Base-by-base conservation (phyloP, 495 filamentous ascomycete genomes). In the Halenospora varia region DNA sequence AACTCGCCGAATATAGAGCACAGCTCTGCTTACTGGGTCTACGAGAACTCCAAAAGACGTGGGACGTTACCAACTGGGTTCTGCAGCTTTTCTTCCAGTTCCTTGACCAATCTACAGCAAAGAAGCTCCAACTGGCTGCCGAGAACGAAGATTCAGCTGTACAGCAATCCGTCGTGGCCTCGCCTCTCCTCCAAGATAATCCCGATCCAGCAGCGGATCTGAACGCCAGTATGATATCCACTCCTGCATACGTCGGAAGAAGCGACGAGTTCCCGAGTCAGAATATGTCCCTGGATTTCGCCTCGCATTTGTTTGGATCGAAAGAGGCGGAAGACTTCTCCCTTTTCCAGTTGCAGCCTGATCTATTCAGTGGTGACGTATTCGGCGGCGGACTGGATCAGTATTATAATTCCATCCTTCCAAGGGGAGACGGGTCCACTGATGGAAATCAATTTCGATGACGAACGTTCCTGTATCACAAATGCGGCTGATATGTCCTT, bases 51-150 rank as follows among this genome's bases (percentile, higher is more conserved):
- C 76, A 79, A 49, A 76, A 74, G 48, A 71, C 71, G 0, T 79
- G 75, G 75, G 74, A 77, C 29, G 54, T 79, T 47, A 74, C 76
- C 42, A 77, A 76, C 25, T 75, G 73, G 71, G 72, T 77, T 0
- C 60, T 77, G 3, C 66, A 77, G 48, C 61, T 79, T 0, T 77
- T 79, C 47, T 74, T 79, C 25, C 71, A 73, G 6, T 76, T 70
- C 25, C 49, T 79, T 8, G 75, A 77, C 51, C 70, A 74, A 47
- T 66, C 71, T 17, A 79, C 72, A 0, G 75, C 76, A 6, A 64
- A 63, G 26, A 70, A 71, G 53, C 62, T 78, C 25, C 67, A 72
- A 13, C 11, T 46, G 15, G 23, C n/a, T 6, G 42, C 22, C 10
- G 48, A 52, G n/a, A 47, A 22, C 9, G 56, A 58, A 25, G 55